Conservation (phyloP, 768 basidiomycete genomes). For the Lactarius deliciosus region DNA sequence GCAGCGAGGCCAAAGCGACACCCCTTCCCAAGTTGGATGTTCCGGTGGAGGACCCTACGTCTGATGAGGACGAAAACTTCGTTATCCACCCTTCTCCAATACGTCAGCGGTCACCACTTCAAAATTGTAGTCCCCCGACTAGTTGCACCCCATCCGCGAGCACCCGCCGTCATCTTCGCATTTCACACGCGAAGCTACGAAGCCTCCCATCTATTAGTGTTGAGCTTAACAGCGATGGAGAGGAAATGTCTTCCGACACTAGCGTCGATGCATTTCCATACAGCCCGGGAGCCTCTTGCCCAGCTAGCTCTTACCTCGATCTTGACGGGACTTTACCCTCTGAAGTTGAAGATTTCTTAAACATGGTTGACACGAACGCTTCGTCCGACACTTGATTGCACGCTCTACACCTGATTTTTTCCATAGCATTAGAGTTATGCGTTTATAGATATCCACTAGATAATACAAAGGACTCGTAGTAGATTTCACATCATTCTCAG, state of each 20-base stretch:
- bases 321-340: slow-evolving; percentile 22
- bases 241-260: slow-evolving; percentile 12
- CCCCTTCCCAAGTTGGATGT: not conserved
- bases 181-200: slow-evolving; percentile 27
- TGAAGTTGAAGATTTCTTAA: slow-evolving; percentile 20
- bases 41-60: slow-evolving; percentile 9
- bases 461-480: not conserved
- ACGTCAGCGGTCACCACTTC: not conserved
- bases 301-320: slow-evolving; percentile 21
- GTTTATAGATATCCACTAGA: not conserved
- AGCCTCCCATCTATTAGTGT: slow-evolving; percentile 9
- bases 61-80: slow-evolving; percentile 12
- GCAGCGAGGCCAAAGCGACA: not conserved
- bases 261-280: not conserved
- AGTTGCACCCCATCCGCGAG: slow-evolving; percentile 1
- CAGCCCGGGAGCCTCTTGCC: slow-evolving; percentile 7
- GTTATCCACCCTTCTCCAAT: slow-evolving; percentile 1
- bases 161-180: not conserved
- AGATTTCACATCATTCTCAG: slow-evolving; percentile 6
- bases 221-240: slow-evolving; percentile 24
- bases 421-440: not conserved
- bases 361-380: slow-evolving; percentile 17
- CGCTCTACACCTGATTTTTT: not conserved
- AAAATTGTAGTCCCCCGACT: not conserved
- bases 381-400: not conserved